Conservation (phyloP, 352 stramenopile species). For the Vaucheria bursata region DNA sequence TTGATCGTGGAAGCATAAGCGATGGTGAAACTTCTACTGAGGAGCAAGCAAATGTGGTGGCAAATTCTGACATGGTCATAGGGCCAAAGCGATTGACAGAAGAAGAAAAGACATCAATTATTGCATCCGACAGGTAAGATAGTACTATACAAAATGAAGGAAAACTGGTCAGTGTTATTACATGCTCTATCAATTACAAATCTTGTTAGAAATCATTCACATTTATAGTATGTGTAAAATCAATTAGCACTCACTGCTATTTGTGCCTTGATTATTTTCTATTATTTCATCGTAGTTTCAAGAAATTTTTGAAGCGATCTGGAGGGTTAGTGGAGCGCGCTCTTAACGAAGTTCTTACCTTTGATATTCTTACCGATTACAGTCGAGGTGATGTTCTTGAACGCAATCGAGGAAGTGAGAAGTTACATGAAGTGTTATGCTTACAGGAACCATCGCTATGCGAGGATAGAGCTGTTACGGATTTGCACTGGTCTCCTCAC, state of each 20-base stretch:
- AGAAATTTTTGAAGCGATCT: conserved; percentile 32
- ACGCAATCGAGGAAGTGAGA: conserved; percentile 15
- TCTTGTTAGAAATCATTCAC: background rate
- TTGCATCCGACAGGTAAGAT: background rate
- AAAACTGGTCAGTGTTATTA: background rate
- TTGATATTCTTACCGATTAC: conserved; percentile 44
- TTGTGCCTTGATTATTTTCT: background rate
- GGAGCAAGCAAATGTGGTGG: background rate
- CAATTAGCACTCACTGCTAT: no score
- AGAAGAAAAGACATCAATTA: background rate
- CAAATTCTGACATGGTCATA: background rate
- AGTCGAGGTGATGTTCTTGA: conserved; percentile 9
- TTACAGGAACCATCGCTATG: conserved; percentile 28
- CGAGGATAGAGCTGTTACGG: conserved; percentile 36
- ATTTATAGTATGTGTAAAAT: background rate
- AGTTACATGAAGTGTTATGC: conserved; percentile 22
- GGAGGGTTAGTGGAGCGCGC: conserved; percentile 44
- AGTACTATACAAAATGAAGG: background rate
- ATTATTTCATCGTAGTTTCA: background rate
- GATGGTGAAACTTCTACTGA: no score
- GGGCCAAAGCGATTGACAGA: background rate
- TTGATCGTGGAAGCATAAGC: no score
- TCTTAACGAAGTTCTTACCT: conserved; percentile 25
- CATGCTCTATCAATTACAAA: background rate
- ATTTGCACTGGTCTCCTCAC: conserved; percentile 48